phyloP scores from a whole-genome alignment of 2,329 filamentous ascomycete species.

The Stemphylium vesicarium region DNA sequence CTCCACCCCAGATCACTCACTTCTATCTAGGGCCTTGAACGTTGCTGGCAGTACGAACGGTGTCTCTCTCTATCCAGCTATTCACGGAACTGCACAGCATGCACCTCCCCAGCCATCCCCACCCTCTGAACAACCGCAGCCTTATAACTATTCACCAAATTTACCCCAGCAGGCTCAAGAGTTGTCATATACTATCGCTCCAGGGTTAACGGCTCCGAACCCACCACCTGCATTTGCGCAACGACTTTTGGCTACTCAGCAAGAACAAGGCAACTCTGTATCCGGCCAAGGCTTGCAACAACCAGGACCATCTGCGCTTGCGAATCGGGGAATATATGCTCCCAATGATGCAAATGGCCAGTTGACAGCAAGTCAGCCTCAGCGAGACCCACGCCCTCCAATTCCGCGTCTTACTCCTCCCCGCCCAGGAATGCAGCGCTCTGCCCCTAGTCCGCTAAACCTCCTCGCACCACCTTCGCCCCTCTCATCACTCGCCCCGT shows the following conservation, averaged over 20 bases:
- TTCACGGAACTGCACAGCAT: not conserved
- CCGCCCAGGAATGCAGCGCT: constrained; percentile 20
- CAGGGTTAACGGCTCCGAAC: not conserved
- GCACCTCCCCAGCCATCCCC: not conserved
- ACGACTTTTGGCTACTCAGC: not conserved
- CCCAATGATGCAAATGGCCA: not conserved
- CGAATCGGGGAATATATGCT: not conserved
- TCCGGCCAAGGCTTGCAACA: not conserved
- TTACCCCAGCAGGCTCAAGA: not conserved
- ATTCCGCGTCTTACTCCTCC: not conserved
- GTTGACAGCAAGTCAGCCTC: not conserved
- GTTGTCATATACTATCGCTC: not conserved
- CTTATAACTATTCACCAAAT: not conserved
- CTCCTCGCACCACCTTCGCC: constrained; percentile 11
- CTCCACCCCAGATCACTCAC: no score
- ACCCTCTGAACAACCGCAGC: not conserved
- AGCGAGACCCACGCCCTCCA: not conserved
- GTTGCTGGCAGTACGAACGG: not conserved
- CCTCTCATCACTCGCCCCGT: constrained; percentile 13
- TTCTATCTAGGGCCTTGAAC: not conserved
- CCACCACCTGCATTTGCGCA: constrained; percentile 4
- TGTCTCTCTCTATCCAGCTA: not conserved
- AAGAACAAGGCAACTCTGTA: not conserved
- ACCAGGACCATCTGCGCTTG: not conserved
- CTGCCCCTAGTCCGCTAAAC: constrained; percentile 14